phyloP scores from a whole-genome alignment of 768 basidiomycete species.

The Galerina sulciceps region DNA sequence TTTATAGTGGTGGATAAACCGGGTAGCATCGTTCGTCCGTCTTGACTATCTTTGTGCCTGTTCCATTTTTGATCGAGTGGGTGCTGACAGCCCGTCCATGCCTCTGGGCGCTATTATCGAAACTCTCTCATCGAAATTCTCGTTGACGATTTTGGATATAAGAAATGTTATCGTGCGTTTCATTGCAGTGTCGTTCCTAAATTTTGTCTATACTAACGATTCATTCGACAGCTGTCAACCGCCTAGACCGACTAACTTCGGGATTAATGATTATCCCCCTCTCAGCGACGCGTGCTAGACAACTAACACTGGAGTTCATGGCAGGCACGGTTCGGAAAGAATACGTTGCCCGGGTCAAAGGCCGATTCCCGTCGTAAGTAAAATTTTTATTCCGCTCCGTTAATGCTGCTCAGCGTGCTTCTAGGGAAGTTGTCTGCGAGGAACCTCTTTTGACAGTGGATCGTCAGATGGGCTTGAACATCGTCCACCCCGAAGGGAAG shows the following conservation, averaged over 20 bases:
- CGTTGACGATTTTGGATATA: conserved; percentile 79
- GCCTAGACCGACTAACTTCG: conserved; percentile 92
- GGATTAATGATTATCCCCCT: conserved; percentile 94
- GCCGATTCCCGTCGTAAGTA: conserved; percentile 84
- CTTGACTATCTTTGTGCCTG: conserved; percentile 16
- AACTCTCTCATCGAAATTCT: conserved; percentile 90
- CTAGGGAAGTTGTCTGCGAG: conserved; percentile 80
- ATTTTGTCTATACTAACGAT: conserved; percentile 4
- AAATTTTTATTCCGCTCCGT: not conserved
- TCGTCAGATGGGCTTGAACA: conserved; percentile 94
- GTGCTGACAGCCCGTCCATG: conserved; percentile 78
- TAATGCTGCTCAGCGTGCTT: not conserved
- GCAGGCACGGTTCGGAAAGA: conserved; percentile 85
- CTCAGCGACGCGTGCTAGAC: conserved; percentile 66
- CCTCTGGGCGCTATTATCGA: conserved; percentile 86
- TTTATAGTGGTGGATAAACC: conserved; percentile 97
- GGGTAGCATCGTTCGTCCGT: conserved; percentile 84
- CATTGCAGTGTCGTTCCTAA: not conserved
- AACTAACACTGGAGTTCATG: conserved; percentile 81
- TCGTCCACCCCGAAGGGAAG: conserved; percentile 95
- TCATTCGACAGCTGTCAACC: conserved; percentile 78
- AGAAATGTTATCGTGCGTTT: conserved; percentile 81
- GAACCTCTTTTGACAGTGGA: conserved; percentile 90
- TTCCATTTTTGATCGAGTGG: conserved; percentile 9
- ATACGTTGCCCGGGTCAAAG: conserved; percentile 87